Conservation (phyloP, 768 basidiomycete species). For the Termitomyces sp. region DNA sequence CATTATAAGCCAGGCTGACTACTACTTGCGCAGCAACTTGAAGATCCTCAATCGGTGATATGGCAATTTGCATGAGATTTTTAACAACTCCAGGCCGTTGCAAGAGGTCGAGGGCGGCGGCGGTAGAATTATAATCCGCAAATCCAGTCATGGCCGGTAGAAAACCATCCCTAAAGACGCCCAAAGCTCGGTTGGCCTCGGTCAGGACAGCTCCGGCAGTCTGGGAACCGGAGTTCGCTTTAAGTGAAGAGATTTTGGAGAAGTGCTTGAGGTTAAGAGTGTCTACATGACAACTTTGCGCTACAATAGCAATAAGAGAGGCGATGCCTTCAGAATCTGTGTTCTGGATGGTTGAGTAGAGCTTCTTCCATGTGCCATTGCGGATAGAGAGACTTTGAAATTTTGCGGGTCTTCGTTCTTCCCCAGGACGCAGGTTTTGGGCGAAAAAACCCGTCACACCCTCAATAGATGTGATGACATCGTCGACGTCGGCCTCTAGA, state of each 20-base stretch:
- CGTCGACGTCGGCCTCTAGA: conserved; percentile 26
- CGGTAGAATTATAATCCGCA: conserved; percentile 53
- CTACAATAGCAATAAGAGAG: conserved; percentile 50
- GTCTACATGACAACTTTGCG: conserved; percentile 64
- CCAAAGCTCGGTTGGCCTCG: conserved; percentile 58
- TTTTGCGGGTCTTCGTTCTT: conserved; percentile 4
- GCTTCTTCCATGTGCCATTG: conserved; percentile 61
- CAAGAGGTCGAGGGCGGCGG: conserved; percentile 51
- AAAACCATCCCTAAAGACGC: conserved; percentile 55
- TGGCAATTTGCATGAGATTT: conserved; percentile 58
- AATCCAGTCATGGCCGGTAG: conserved; percentile 55
- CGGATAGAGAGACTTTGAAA: conserved; percentile 35
- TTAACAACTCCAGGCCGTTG: conserved; percentile 48
- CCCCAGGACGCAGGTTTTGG: conserved; percentile 10
- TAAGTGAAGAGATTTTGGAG: conserved; percentile 23
- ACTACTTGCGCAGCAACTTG: conserved; percentile 73
- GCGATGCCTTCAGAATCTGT: conserved; percentile 55
- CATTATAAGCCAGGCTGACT: conserved; percentile 83
- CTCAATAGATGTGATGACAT: conserved; percentile 24
- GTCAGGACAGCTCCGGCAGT: conserved; percentile 32
- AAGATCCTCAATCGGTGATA: conserved; percentile 77
- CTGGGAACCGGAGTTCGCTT: conserved; percentile 18
- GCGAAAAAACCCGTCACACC: conserved; percentile 25
- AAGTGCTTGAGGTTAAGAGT: conserved; percentile 49
- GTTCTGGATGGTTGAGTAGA: conserved; percentile 54